Evolutionary conservation across 2,329 filamentous ascomycete species (phyloP), one percentile per base, ranked within the genome.

Genomic region (Sarocladium brachiariae): DNA sequence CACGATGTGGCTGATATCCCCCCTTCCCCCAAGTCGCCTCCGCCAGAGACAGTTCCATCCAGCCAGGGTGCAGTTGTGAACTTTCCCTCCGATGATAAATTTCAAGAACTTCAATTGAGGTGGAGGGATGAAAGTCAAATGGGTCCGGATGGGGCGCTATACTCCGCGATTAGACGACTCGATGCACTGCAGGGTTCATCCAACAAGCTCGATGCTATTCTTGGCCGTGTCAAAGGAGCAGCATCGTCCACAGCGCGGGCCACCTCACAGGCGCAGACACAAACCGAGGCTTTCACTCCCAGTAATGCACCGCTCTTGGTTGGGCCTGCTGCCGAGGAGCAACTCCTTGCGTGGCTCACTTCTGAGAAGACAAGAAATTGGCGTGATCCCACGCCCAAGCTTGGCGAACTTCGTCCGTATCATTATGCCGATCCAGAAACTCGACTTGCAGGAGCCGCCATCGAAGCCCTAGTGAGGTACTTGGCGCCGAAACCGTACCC

Each of bases 1-100:
- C 73, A 73, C 2, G 72, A 75, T 45, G 58, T 66, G 1, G 67
- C 71, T 3, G 78, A 82, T 53, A 80, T 82, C 45, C 79, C 79
- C 2, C 66, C 72, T 2, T 76, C 76, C 3, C 77, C 79, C 11
- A 77, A 76, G 58, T 81, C 78, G 11, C 78, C 79, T 0, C 62
- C 63, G 1, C 64, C 60, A 7, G 72, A 73, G 56, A 53, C 57
- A 13, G 51, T 56, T 33, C 51, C 55, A 53, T 53, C 55, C 27
- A 34, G 52, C 9, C 56, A 60, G 25, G 58, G 23, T 31, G 70
- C 63, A 51, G 59, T 64, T 4, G 62, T 57, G 13, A 59, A 67
- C 27, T 59, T 77, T 10, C 70, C 72, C 0, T 56, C 63, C 8
- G 64, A 69, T 14, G 68, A 69, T 2, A 71, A 70, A 50, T 70